A percentile compares a stretch with the other conserved stretches of the same genome.
Evolutionary conservation across 805 yeast genomes (phyloP).

Genomic region (Pichia nanzhaoensis): DNA sequence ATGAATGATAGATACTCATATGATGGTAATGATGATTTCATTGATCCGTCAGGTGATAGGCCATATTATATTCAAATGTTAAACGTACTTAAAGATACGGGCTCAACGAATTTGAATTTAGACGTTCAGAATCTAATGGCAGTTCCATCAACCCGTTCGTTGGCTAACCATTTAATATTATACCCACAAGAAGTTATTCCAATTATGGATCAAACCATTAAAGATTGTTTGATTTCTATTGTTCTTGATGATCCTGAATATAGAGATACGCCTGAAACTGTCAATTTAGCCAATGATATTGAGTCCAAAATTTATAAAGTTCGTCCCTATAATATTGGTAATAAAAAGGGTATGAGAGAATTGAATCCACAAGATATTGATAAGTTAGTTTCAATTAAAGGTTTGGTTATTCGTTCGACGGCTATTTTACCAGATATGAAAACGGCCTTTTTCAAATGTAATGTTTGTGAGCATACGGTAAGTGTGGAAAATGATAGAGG

Average conservation of each 20-base stretch:
- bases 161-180: constrained; percentile 79
- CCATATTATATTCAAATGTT: constrained; percentile 68
- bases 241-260: constrained; percentile 43
- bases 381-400: constrained; percentile 84
- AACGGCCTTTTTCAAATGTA: constrained; percentile 91
- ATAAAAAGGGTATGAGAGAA: constrained; percentile 79
- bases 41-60: constrained; percentile 54
- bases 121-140: constrained; percentile 78
- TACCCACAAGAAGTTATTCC: constrained; percentile 97
- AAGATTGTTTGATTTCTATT: constrained; percentile 78
- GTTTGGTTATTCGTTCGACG: constrained; percentile 81
- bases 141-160: constrained; percentile 65
- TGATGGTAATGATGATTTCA: constrained; percentile 35
- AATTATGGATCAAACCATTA: constrained; percentile 93
- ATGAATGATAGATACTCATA: constrained; percentile 57
- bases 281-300: constrained; percentile 47
- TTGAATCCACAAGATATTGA: constrained; percentile 92
- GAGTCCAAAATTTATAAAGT: constrained; percentile 81
- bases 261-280: constrained; percentile 6
- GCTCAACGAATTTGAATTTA: constrained; percentile 74
- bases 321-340: constrained; percentile 79
- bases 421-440: constrained; percentile 97
- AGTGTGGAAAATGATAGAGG: constrained; percentile 94
- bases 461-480: constrained; percentile 87
- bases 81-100: constrained; percentile 67